These are phyloP conservation scores for Ceratopteris richardii DNA, from an alignment of 75 land plant genomes.

Conservation along the genomic window DNA sequence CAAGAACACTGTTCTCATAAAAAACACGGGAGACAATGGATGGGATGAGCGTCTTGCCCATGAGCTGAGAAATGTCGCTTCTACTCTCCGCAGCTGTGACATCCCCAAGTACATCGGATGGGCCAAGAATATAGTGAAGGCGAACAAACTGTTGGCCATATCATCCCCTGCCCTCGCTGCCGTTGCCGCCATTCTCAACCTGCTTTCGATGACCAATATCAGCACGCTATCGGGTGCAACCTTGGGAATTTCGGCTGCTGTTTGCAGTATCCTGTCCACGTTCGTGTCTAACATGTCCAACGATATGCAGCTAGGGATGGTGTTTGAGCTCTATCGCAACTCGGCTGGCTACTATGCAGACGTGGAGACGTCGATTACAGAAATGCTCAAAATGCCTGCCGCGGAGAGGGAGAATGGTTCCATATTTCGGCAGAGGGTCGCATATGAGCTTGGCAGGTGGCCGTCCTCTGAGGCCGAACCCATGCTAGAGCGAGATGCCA, in stretches of 20 bases:
- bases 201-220: too few relatives aligned
- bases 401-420: conserved; percentile 5
- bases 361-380: conserved; percentile 37
- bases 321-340: conserved; percentile 55
- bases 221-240: too few relatives aligned
- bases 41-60: too few relatives aligned
- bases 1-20: too few relatives aligned
- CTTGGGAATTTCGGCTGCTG: too few relatives aligned
- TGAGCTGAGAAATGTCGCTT: too few relatives aligned
- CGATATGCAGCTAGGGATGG: conserved; percentile 46
- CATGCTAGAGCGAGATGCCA: too few relatives aligned
- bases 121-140: conserved; percentile 18
- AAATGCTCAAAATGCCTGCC: conserved; percentile 15
- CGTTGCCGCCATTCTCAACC: not conserved
- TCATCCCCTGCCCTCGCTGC: conserved; percentile 34
- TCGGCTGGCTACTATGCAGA: conserved; percentile 39
- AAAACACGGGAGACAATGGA: too few relatives aligned
- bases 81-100: conserved; percentile 6
- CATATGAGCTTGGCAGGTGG: conserved; percentile 10
- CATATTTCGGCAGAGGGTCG: conserved; percentile 10
- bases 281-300: not conserved
- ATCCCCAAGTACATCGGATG: conserved; percentile 15
- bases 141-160: conserved; percentile 34
- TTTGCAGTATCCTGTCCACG: too few relatives aligned
- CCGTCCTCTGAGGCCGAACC: too few relatives aligned